Evolutionary conservation across 805 yeast genomes (phyloP), one percentile per base, ranked within the genome.

Genomic region (Yarrowia sp.): DNA sequence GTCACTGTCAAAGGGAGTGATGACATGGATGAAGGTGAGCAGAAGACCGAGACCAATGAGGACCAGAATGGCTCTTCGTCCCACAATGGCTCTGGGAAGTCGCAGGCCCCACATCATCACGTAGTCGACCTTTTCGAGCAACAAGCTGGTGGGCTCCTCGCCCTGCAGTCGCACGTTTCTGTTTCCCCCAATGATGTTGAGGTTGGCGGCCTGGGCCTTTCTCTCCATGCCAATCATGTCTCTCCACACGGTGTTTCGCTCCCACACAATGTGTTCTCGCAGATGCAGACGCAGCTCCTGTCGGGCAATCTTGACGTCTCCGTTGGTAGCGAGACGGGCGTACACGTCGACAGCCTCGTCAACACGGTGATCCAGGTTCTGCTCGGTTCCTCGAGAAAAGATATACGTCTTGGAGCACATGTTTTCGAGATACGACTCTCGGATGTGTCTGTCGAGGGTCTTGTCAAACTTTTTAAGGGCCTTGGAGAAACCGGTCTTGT

Each of bases 241-340:
- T 75, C 95, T 88, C 99, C 99, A 94, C 36, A 94, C 98, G 0
- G 98, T 94, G 76, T 92, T 92, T 77, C 99, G 85, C 79, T 94
- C 98, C 96, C 97, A 94, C 19, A 93, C 97, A 42, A 94, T 90
- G 76, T 94, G 96, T 73, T 94, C 99, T 71, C 98, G 83, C 71
- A 94, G 79, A 79, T 86, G 84, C 69, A 85, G 74, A 66, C 83
- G 78, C 50, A 87, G 77, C 44, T 73, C 73, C 77, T 82, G 86
- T 66, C 79, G 80, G 0, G 93, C 90, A 52, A 73, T 74, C 4
- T 74, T 78, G 15, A 70, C 52, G 73, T 81, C 71, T 69, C 79
- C 69, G 76, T 83, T 74, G 71, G 83, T 73, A 10, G 82, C 75
- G 20, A 86, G 76, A 17, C 80, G 76, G 2, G 94, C 89, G 74